These are phyloP conservation scores for Colletotrichum tabaci DNA, from an alignment of 2,329 filamentous ascomycete species.

Conservation along the genomic window DNA sequence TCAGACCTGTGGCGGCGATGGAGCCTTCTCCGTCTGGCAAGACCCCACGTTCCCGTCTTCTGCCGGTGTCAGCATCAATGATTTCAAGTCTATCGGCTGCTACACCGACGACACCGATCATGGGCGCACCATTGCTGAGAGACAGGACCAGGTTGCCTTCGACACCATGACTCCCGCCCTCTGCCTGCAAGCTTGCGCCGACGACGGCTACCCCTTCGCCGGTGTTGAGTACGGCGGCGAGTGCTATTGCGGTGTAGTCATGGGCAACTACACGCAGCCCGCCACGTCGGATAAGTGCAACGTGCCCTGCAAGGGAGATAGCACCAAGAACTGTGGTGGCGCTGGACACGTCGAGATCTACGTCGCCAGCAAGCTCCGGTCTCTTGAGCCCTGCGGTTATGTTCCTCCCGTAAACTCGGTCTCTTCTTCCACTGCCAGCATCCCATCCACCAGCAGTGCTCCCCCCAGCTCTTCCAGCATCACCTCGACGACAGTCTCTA, in stretches of 20 bases:
- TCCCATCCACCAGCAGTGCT: conserved; percentile 31
- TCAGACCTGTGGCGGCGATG: conserved; percentile 64
- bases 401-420: conserved; percentile 46
- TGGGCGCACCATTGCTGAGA: conserved; percentile 63
- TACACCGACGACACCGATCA: conserved; percentile 62
- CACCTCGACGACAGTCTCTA: conserved; percentile 41
- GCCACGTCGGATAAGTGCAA: conserved; percentile 60
- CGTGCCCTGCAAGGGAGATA: conserved; percentile 67
- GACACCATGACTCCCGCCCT: conserved; percentile 57
- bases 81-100: conserved; percentile 75
- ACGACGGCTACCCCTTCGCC: conserved; percentile 62
- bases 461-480: conserved; percentile 42
- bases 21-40: conserved; percentile 63
- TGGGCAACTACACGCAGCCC: conserved; percentile 62
- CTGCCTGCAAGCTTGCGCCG: conserved; percentile 61
- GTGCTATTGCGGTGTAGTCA: conserved; percentile 67
- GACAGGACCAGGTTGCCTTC: conserved; percentile 54
- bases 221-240: conserved; percentile 61
- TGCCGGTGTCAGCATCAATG: conserved; percentile 61
- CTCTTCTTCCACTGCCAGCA: conserved; percentile 30
- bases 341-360: conserved; percentile 59
- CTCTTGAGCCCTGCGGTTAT: conserved; percentile 64
- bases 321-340: conserved; percentile 60
- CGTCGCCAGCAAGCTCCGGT: conserved; percentile 64
- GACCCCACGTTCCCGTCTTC: conserved; percentile 63